These are phyloP conservation scores for Aspergillus heteromorphus DNA, from an alignment of 495 filamentous ascomycete species.

Conservation along the genomic window DNA sequence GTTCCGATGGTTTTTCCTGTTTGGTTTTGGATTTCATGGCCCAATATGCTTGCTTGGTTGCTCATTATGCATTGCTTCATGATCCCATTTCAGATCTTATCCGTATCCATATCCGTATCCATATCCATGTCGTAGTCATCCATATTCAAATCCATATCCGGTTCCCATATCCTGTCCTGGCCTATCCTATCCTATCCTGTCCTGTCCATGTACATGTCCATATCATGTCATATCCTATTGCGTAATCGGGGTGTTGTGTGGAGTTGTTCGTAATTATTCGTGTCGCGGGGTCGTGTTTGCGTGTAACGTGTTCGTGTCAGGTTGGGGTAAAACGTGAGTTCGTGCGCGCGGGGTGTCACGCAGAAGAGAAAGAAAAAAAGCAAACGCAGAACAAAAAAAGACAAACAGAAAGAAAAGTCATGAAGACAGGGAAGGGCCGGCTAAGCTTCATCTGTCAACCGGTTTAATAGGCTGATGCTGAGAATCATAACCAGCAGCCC, in stretches of 20 bases:
- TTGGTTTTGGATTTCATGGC: background rate
- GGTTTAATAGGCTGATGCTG: constrained; percentile 68
- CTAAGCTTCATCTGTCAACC: constrained; percentile 47
- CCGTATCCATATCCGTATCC: background rate
- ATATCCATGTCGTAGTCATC: too few species aligned
- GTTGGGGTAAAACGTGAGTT: constrained; percentile 6
- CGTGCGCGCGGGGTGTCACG: background rate
- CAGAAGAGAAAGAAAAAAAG: constrained; percentile 16
- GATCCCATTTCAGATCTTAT: background rate
- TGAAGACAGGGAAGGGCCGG: too few species aligned
- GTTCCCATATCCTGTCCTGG: too few species aligned
- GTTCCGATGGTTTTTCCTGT: background rate
- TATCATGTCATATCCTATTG: background rate
- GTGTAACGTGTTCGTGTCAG: constrained; percentile 20
- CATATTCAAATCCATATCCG: too few species aligned
- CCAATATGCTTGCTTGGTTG: too few species aligned
- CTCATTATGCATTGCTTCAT: background rate
- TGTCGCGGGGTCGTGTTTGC: background rate
- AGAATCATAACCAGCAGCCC: constrained; percentile 93
- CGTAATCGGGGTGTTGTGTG: too few species aligned
- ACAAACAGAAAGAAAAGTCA: constrained; percentile 5
- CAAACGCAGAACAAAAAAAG: constrained; percentile 15
- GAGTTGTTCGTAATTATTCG: background rate
- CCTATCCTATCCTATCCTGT: too few species aligned
- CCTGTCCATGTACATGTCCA: background rate